Conservation (phyloP, 2,329 filamentous ascomycete genomes). For the Penicillium sp. region DNA sequence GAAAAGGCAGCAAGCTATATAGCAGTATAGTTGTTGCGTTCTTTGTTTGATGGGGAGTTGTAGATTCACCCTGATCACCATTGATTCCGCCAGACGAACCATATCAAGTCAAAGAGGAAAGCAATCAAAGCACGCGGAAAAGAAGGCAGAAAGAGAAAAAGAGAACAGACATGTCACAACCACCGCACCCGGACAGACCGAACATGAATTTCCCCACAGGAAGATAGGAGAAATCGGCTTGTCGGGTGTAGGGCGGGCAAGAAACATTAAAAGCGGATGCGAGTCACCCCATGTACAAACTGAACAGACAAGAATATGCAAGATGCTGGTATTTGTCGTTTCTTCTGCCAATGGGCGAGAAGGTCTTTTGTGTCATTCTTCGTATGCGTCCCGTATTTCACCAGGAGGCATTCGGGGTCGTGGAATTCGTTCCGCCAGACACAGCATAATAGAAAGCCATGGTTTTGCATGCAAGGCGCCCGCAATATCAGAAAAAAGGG, state of each 20-base stretch:
- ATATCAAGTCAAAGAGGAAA: conserved; percentile 10
- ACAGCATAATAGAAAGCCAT: conserved; percentile 22
- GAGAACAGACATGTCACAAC: conserved; percentile 17
- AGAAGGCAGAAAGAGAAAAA: conserved; percentile 14
- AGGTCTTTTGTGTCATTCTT: conserved; percentile 37
- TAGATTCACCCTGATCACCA: conserved; percentile 8
- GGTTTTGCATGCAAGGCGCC: conserved; percentile 30
- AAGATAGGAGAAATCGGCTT: conserved; percentile 11
- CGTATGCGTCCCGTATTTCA: conserved; percentile 33
- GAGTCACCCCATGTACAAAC: conserved; percentile 35
- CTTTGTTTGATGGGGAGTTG: background rate
- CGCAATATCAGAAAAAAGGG: conserved; percentile 17
- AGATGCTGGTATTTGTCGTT: conserved; percentile 39
- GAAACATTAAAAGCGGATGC: conserved; percentile 33
- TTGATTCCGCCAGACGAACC: conserved; percentile 10
- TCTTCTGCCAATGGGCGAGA: conserved; percentile 29
- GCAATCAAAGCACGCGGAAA: conserved; percentile 15
- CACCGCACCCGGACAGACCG: conserved; percentile 11
- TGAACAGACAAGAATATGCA: conserved; percentile 34
- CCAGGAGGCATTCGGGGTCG: conserved; percentile 24
- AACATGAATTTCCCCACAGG: conserved; percentile 7
- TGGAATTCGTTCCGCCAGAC: conserved; percentile 27
- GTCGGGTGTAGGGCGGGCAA: conserved; percentile 12
- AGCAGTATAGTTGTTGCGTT: conserved; percentile 2
- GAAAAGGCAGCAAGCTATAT: background rate